These are phyloP conservation scores for Suhomyces bolitotheri DNA, from an alignment of 1,139 yeast genomes.

Conservation along the genomic window DNA sequence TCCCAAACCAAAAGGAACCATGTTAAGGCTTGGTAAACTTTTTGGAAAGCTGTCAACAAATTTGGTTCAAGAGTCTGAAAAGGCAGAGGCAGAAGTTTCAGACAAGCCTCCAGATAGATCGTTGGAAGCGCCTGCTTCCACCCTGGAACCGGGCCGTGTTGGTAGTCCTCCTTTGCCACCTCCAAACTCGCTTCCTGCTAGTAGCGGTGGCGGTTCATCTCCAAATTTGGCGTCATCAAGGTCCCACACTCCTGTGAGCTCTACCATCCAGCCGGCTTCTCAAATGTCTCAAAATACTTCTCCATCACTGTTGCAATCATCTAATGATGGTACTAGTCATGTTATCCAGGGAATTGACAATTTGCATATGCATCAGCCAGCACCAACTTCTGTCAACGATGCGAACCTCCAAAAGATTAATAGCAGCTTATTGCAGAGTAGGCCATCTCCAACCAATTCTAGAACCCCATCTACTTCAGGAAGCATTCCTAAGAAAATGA, in stretches of 20 bases:
- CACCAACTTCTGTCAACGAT: constrained; percentile 10
- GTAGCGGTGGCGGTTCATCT: constrained; percentile 13
- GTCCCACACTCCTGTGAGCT: constrained; percentile 1
- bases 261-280: background rate
- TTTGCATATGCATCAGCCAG: constrained; percentile 9
- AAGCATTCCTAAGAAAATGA: constrained; percentile 6
- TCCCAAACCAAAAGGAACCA: constrained; percentile 30
- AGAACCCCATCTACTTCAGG: constrained; percentile 19
- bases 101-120: constrained; percentile 1
- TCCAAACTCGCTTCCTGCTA: constrained; percentile 1
- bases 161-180: background rate
- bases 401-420: constrained; percentile 14
- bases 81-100: background rate
- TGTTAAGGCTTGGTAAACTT: constrained; percentile 34
- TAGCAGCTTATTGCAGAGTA: constrained; percentile 4
- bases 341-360: constrained; percentile 9
- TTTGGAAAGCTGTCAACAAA: constrained; percentile 35
- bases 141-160: background rate
- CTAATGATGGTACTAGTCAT: constrained; percentile 8
- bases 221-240: constrained; percentile 1
- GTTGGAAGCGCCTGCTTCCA: background rate
- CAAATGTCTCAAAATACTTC: constrained; percentile 12
- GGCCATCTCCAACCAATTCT: constrained; percentile 17
- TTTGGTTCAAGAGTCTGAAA: constrained; percentile 16
- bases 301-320: constrained; percentile 14